Base-by-base conservation (phyloP, 2,329 filamentous ascomycete species). In the Alternaria panax region DNA sequence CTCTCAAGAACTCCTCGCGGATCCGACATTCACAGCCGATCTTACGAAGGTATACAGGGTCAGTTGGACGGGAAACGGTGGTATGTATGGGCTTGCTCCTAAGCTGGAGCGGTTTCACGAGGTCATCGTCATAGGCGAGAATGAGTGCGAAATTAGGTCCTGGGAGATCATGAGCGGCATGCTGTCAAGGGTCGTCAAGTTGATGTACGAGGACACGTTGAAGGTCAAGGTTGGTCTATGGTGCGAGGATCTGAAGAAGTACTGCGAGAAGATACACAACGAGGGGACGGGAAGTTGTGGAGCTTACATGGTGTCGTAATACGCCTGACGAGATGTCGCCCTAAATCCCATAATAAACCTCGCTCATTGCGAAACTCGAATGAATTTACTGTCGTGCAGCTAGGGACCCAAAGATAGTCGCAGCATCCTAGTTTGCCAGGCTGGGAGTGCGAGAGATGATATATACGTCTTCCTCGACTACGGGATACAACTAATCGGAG, bases 121-220 rank as follows among this genome's bases (percentile, higher is more conserved):
- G 42, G 54, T 69, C 7, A 69, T 70, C 36, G 52, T 63, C 1
- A 59, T 27, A 8, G 54, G 59, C 0, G 48, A 64, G 11, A 57
- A 62, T 5, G 53, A 64, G 24, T 70, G 68, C 43, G 67, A 70
- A 43, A 65, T 70, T 5, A 43, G 64, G 18, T 63, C 57, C 1
- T 70, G 68, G 68, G 68, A 70, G 59, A 34, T 64, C 2, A 70
- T 70, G 66, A 48, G 60, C 1, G 68, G 66, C 11, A n/a, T 69
- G 4, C n/a, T 66, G 38, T 60, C 68, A 16, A 38, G 59, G 30
- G 53, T 65, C 11, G 68, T 70, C 9, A 68, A 65, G 50, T 41
- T 60, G 42, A 42, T 65, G 40, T 60, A 63, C n/a, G 46, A 54
- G 47, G 62, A 59, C 12, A 68, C 63, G 7, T 48, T 70, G 8